Evolutionary conservation across 1,139 yeast genomes (phyloP).

Genomic region (Komagataea norvegica): DNA sequence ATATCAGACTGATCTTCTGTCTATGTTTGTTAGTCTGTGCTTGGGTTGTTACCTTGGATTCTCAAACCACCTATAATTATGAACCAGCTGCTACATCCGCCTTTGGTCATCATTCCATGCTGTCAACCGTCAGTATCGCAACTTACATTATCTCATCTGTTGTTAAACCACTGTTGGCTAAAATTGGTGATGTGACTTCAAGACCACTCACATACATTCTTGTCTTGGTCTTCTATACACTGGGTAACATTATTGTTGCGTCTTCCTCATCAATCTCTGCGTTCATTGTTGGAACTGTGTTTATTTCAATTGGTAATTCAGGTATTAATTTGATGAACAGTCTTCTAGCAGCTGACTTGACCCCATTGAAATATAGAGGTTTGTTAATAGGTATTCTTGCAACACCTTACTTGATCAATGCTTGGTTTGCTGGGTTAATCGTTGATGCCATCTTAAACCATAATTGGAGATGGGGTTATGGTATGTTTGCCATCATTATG

Average conservation of each 20-base stretch:
- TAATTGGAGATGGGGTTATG: slow-evolving; percentile 41
- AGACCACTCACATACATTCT: slow-evolving; percentile 29
- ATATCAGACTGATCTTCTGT: slow-evolving; percentile 19
- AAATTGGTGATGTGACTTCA: slow-evolving; percentile 31
- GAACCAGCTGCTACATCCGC: slow-evolving; percentile 33
- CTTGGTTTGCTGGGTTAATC: slow-evolving; percentile 35
- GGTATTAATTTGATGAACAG: slow-evolving; percentile 28
- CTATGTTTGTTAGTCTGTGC: slow-evolving; percentile 34
- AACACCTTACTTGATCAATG: slow-evolving; percentile 31
- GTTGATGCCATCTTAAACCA: slow-evolving; percentile 28
- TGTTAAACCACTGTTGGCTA: slow-evolving; percentile 31
- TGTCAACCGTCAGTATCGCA: slow-evolving; percentile 33
- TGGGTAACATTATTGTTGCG: slow-evolving; percentile 32
- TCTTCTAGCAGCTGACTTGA: slow-evolving; percentile 33
- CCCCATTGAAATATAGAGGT: slow-evolving; percentile 35
- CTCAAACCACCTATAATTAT: slow-evolving; percentile 35
- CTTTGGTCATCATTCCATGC: slow-evolving; percentile 33
- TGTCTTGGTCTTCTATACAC: slow-evolving; percentile 26
- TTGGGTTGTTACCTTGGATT: slow-evolving; percentile 36
- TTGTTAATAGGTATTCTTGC: slow-evolving; percentile 27
- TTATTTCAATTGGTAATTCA: slow-evolving; percentile 30
- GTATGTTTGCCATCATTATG: slow-evolving; percentile 36
- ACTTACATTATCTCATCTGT: slow-evolving; percentile 30
- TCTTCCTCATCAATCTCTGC: slow-evolving; percentile 30
- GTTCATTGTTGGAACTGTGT: slow-evolving; percentile 32